These are phyloP conservation scores for Scedosporium dehoogii DNA, from an alignment of 2,329 filamentous ascomycete species.

Conservation along the genomic window DNA sequence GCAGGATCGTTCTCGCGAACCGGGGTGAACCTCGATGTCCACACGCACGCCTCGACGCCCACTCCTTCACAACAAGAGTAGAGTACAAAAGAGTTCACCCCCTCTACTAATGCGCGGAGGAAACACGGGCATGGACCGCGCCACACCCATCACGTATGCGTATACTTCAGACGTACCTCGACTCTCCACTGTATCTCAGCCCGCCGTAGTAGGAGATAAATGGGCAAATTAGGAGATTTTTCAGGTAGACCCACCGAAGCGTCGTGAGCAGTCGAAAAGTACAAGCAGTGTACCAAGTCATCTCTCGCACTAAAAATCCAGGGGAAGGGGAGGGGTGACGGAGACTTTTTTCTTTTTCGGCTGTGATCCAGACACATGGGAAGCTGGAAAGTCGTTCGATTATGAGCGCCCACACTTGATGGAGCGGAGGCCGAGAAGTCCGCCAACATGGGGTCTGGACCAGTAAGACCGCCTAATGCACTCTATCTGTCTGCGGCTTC, in stretches of 20 bases:
- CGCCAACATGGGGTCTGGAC: background rate
- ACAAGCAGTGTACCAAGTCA: background rate
- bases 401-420: background rate
- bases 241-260: background rate
- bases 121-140: background rate
- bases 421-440: background rate
- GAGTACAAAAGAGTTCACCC: background rate
- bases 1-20: background rate
- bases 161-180: background rate
- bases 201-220: background rate
- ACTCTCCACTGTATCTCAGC: background rate
- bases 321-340: background rate
- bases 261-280: no score
- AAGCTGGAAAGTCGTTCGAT: background rate
- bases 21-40: background rate
- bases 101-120: background rate
- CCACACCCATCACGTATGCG: background rate
- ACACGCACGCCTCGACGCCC: background rate
- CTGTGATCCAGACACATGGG: background rate
- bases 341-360: background rate
- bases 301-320: background rate
- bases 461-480: background rate
- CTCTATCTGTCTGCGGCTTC: no score
- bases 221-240: background rate
- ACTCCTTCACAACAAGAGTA: background rate